Base-by-base conservation (phyloP, 257 asterid genomes). In the Lantana camara region DNA sequence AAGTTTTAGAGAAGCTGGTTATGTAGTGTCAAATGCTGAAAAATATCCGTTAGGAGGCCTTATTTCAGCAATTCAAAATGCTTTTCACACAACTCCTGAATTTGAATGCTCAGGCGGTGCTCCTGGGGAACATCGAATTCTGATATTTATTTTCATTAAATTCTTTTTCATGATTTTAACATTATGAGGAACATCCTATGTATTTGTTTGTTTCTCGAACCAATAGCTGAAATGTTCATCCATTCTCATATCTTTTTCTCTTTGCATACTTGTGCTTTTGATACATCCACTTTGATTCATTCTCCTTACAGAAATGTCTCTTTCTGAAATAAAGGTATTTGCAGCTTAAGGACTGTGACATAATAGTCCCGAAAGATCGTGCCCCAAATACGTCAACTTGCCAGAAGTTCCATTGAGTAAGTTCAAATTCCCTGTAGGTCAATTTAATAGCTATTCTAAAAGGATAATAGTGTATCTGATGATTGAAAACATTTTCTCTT, bases 11-110 rank as follows among this genome's bases (percentile, higher is more conserved):
- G 81, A 78, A 74, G 95, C 87, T 58, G 99, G 96, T 22, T 90
- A 82, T 72, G 82, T 82, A 57, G 87, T 94, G 5, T 93, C 99
- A 45, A 79, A 93, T 67, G 74, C 84, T 38, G 90, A 83, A 67
- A 93, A 80, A 62, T 93, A 93, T 70, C 98, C 95, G 49, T 61
- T 87, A 1, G 86, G 85, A 60, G 95, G 94, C 62, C 63, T 93
- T 66, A 81, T 87, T 74, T 54, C 95, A 45, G 89, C 97, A 62
- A 77, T 93, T 54, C 87, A 90, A 76, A 85, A 85, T 65, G 95
- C 94, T 69, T 90, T 85, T 76, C 85, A 84, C 57, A 63, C 75
- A 57, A 90, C 94, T 64, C 95, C 99, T 35, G 89, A 83, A 76
- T 46, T 93, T 57, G 57, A 52, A 64, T 93, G 98, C 85, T 74